phyloP scores from a whole-genome alignment of 1,139 yeast species.

The Scheffersomyces insectosa region DNA sequence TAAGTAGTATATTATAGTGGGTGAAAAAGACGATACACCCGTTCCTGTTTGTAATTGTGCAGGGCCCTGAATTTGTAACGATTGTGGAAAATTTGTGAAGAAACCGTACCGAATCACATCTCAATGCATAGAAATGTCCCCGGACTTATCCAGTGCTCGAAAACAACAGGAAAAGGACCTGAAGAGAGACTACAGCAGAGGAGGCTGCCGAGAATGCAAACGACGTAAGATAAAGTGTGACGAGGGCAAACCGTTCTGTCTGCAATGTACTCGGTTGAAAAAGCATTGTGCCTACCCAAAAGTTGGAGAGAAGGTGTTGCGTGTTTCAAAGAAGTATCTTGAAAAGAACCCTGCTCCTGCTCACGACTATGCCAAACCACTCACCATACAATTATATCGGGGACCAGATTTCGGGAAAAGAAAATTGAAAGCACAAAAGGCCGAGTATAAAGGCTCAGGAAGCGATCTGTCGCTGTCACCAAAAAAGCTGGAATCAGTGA shows the following conservation, averaged over 20 bases:
- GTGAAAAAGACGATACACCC: too few species aligned
- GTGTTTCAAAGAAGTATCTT: conserved; percentile 13
- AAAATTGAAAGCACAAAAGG: background rate
- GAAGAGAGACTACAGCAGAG: conserved; percentile 17
- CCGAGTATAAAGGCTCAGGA: background rate
- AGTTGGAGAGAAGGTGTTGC: conserved; percentile 18
- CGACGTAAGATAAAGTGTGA: conserved; percentile 50
- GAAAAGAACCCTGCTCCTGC: conserved; percentile 8
- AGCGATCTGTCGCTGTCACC: background rate
- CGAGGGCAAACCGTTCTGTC: conserved; percentile 54
- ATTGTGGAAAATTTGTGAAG: too few species aligned
- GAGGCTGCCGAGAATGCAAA: conserved; percentile 29
- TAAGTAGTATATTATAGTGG: too few species aligned
- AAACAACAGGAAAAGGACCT: background rate
- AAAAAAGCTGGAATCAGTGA: background rate
- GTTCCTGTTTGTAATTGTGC: too few species aligned
- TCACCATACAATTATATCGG: conserved; percentile 10
- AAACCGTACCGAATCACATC: too few species aligned
- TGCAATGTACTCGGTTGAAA: conserved; percentile 37
- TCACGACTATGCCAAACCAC: conserved; percentile 5
- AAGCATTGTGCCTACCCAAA: conserved; percentile 22
- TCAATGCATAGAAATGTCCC: background rate
- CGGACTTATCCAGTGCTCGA: background rate
- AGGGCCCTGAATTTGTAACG: too few species aligned
- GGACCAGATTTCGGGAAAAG: conserved; percentile 6